Evolutionary conservation across 306 rosid genomes (phyloP).

Genomic region (Vachellia pachyceras): DNA sequence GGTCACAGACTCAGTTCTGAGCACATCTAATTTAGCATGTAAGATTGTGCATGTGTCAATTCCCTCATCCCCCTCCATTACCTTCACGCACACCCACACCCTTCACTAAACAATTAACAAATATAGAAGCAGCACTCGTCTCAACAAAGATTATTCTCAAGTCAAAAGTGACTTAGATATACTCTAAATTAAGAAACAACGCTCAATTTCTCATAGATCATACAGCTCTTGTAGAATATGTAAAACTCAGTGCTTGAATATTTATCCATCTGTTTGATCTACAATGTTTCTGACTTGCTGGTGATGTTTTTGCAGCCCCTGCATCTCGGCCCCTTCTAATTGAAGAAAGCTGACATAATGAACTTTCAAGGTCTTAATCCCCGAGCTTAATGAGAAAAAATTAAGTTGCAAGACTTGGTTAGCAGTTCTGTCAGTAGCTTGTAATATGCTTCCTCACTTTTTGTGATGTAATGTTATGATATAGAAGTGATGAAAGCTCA

Average conservation of each 20-base stretch:
- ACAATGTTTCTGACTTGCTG: constrained; percentile 22
- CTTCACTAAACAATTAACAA: neutral
- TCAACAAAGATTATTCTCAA: too few species aligned
- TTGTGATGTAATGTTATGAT: neutral
- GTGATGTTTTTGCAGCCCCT: constrained; percentile 49
- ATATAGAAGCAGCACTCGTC: neutral
- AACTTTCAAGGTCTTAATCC: constrained; percentile 29
- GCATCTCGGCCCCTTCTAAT: constrained; percentile 64
- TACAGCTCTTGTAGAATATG: neutral
- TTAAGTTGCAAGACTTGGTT: constrained; percentile 19
- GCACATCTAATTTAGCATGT: too few species aligned
- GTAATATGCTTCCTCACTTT: constrained; percentile 27
- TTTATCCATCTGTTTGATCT: constrained; percentile 5
- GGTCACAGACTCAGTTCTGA: too few species aligned
- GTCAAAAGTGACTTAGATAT: too few species aligned
- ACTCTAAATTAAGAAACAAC: too few species aligned
- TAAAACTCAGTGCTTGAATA: neutral
- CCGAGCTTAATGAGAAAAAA: constrained; percentile 26
- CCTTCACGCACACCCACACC: neutral
- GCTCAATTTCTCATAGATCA: neutral
- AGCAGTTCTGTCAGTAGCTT: constrained; percentile 32
- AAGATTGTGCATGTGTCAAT: neutral
- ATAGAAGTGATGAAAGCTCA: neutral
- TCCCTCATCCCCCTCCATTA: neutral
- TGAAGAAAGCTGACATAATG: constrained; percentile 52